Evolutionary conservation across 208 protist genomes (phyloP), one percentile per base, ranked within the genome.

Genomic region (Leptomonas pyrrhocoris): DNA sequence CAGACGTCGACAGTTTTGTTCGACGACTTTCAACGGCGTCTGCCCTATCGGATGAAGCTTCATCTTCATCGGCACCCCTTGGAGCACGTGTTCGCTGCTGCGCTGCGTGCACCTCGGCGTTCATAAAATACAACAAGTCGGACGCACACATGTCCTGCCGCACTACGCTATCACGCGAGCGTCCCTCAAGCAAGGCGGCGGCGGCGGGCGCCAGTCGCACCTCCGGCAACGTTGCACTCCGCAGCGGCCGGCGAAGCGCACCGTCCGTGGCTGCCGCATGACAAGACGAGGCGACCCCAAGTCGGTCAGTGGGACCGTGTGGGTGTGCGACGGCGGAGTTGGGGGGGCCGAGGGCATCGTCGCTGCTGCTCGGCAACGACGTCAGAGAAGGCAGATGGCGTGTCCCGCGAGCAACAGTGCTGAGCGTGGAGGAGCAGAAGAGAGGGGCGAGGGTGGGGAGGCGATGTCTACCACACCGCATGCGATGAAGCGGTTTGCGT

Each of bases 61-160:
- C 23, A 15, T 31, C 4, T 31, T 28, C 8, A 60, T 19, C 36
- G 19, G 23, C 16, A 13, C 21, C 12, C 5, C 19, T 16, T 21
- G 42, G 55, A 28, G 5, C 21, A 1, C 19, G 19, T 19, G 7
- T 38, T 21, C 36, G 59, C 18, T 55, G 36, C 30, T 21, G 59
- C 21, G 40, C 30, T 21, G 58, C 56, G 31, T 42, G 43, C 28
- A 15, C 11, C 58, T 77, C 72, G 3, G 72, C 58, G 19, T 49
- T 28, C 63, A 77, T 68, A 27, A 77, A 77, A 34, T 77, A 77
- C 15, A 68, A 49, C 28, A 77, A 31, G 30, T 77, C 72, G 3
- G 63, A 34, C n/a, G 64, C 72, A 23, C 64, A 65, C 19, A 43
- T 11, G 16, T 77, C 64, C 28, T 77, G 72, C 25, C 45, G 64